Evolutionary conservation across 1,139 yeast genomes (phyloP).

Genomic region (Yamadazyma friedrichii): DNA sequence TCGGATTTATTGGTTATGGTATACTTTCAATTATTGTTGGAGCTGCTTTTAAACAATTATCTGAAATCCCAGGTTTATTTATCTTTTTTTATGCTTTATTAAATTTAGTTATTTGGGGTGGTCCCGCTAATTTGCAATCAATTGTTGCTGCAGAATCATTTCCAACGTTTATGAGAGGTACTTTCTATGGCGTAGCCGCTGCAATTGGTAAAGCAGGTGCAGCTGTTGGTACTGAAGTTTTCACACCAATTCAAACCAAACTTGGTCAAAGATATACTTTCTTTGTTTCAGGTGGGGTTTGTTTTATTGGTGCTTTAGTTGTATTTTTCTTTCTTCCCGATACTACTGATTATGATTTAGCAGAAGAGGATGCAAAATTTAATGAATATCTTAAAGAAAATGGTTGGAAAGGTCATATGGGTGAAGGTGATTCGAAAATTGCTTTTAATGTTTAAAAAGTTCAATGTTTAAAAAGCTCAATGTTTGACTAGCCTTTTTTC

Average conservation of each 20-base stretch:
- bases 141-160: constrained; percentile 64
- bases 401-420: constrained; percentile 68
- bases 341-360: constrained; percentile 61
- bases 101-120: constrained; percentile 60
- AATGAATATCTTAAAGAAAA: constrained; percentile 56
- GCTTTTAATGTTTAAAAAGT: not conserved
- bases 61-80: constrained; percentile 41
- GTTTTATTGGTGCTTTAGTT: constrained; percentile 59
- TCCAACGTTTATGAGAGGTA: constrained; percentile 76
- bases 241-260: constrained; percentile 39
- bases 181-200: constrained; percentile 50
- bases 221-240: constrained; percentile 44
- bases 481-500: too few relatives aligned
- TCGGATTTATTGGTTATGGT: constrained; percentile 47
- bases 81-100: constrained; percentile 48
- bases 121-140: constrained; percentile 78
- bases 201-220: constrained; percentile 53
- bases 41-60: constrained; percentile 39
- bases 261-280: constrained; percentile 38
- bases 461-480: not conserved
- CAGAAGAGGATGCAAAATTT: constrained; percentile 63
- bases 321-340: constrained; percentile 67
- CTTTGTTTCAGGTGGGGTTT: constrained; percentile 69
- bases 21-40: constrained; percentile 50
- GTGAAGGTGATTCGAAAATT: constrained; percentile 27